Evolutionary conservation across 805 yeast species (phyloP).

Genomic region (Candida adriatica): DNA sequence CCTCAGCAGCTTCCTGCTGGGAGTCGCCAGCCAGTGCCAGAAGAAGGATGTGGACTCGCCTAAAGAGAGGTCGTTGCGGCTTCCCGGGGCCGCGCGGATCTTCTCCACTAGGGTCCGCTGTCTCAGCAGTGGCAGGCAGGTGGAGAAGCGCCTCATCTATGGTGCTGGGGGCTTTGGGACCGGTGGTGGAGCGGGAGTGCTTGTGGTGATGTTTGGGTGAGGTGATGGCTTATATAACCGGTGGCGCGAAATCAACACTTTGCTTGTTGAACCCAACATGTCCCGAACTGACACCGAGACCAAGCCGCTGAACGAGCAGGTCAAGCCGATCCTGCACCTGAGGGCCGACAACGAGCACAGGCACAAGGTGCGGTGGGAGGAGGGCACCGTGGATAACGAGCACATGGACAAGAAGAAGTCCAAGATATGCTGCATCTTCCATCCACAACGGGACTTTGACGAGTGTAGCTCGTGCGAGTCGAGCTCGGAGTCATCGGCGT

Average conservation of each 20-base stretch:
- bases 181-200: too few species aligned
- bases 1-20: conserved; percentile 7
- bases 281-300: too few species aligned
- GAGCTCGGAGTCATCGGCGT: conserved; percentile 23
- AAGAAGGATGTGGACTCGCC: conserved; percentile 10
- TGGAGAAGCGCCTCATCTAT: too few species aligned
- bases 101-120: conserved; percentile 12
- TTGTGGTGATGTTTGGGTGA: too few species aligned
- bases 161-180: too few species aligned
- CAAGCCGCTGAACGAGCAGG: too few species aligned
- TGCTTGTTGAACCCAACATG: too few species aligned
- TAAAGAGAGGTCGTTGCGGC: conserved; percentile 10
- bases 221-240: too few species aligned
- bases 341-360: conserved; percentile 3
- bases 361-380: conserved; percentile 68
- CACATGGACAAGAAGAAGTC: conserved; percentile 82
- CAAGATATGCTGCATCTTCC: conserved; percentile 83
- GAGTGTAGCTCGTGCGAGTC: conserved; percentile 30
- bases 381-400: conserved; percentile 87
- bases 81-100: conserved; percentile 10
- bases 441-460: conserved; percentile 63
- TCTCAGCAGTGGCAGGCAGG: too few species aligned
- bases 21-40: conserved; percentile 16
- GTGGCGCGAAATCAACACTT: too few species aligned
- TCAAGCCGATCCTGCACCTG: conserved; percentile 19